phyloP scores from a whole-genome alignment of 2,329 filamentous ascomycete genomes.

The Taxawa tesnikishii region DNA sequence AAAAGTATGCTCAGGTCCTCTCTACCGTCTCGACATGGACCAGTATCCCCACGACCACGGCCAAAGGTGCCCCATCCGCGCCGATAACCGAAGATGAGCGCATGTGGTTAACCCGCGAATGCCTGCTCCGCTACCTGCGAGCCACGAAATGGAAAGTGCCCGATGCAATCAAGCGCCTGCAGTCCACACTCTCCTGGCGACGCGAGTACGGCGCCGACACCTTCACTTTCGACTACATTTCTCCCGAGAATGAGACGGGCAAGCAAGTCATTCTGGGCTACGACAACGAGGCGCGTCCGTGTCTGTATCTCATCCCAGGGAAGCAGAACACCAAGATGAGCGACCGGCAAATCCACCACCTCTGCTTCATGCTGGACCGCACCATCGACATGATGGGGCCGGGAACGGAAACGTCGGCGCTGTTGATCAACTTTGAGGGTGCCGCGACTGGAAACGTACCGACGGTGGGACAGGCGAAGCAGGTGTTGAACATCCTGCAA shows the following conservation, averaged over 20 bases:
- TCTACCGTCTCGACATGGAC: conserved; percentile 58
- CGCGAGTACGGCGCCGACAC: conserved; percentile 76
- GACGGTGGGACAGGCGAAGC: conserved; percentile 60
- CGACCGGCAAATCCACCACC: conserved; percentile 79
- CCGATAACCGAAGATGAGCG: conserved; percentile 69
- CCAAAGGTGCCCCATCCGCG: conserved; percentile 43
- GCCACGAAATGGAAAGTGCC: conserved; percentile 81
- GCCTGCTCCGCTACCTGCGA: conserved; percentile 81
- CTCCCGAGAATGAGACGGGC: conserved; percentile 87
- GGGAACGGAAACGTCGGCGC: conserved; percentile 71
- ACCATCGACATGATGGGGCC: conserved; percentile 78
- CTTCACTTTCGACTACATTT: conserved; percentile 76
- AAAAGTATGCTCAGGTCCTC: conserved; percentile 72
- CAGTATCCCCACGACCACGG: conserved; percentile 51
- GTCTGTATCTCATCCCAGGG: conserved; percentile 79
- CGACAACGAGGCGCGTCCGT: conserved; percentile 75
- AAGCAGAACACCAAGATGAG: conserved; percentile 85
- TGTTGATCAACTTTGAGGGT: conserved; percentile 86
- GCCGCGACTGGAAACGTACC: conserved; percentile 67
- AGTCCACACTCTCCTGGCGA: conserved; percentile 74
- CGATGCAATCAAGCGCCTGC: conserved; percentile 67
- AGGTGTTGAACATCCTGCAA: conserved; percentile 84
- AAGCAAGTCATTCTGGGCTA: conserved; percentile 87
- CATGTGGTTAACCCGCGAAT: conserved; percentile 86
- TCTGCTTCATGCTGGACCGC: conserved; percentile 92